These are phyloP conservation scores for Xylaria sp. DNA, from an alignment of 2,329 filamentous ascomycete genomes.

Conservation along the genomic window DNA sequence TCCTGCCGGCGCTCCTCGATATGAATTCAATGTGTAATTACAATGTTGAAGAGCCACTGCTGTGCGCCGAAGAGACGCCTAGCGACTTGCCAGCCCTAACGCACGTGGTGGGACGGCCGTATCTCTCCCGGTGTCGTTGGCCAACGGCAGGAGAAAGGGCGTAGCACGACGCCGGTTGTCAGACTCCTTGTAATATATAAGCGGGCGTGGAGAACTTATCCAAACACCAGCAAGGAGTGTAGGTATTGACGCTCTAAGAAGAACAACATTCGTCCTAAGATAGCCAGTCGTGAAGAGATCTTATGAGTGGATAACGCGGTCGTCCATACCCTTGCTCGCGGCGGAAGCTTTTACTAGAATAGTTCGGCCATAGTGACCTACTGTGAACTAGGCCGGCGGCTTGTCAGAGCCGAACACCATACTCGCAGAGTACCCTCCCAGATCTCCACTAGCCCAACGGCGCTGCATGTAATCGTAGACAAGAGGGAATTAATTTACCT, in stretches of 20 bases:
- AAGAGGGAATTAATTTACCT: conserved; percentile 34
- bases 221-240: not conserved
- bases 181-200: not conserved
- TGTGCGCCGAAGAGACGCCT: conserved; percentile 8
- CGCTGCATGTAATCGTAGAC: conserved; percentile 33
- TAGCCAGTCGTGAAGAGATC: not conserved
- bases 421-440: not conserved
- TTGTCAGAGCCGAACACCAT: conserved; percentile 22
- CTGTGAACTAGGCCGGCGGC: conserved; percentile 5
- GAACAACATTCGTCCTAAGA: not conserved
- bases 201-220: not conserved
- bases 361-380: not conserved
- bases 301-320: not conserved
- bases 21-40: conserved; percentile 1
- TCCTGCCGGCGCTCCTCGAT: conserved; percentile 22
- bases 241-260: not conserved
- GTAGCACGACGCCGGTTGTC: not conserved
- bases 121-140: not conserved
- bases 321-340: not conserved
- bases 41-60: conserved; percentile 1
- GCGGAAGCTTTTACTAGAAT: not conserved
- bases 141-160: not conserved
- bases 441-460: conserved; percentile 16
- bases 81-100: not conserved
- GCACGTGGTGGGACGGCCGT: not conserved